Base-by-base conservation (phyloP, 495 filamentous ascomycete species). In the Neurospora sp. region DNA sequence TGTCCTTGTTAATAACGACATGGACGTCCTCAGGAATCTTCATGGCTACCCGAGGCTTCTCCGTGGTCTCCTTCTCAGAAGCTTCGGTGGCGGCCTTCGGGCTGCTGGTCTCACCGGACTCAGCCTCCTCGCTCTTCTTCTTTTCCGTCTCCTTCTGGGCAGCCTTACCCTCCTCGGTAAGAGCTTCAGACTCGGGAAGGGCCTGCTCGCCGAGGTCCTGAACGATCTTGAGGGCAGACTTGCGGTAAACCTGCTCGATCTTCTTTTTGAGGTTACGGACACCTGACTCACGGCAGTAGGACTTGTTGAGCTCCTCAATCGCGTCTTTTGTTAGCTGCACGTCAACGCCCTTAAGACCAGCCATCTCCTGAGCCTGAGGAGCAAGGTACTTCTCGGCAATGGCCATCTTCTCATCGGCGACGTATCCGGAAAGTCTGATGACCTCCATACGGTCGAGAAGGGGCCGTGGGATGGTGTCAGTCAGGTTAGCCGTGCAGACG, bases 191-290 rank as follows among this genome's bases (percentile, higher is more conserved):
- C 82, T 98, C 96, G 2, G 91, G 86, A 16, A 97, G 83, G 12
- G 85, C 92, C 39, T 93, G 90, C 81, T 99, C 96, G 69, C 96
- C 96, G 5, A 98, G 84, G 74, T 98, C 96, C 79, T 94, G 92
- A 38, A 99, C 93, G 76, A 99, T 98, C 82, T 97, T 98, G 75
- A 98, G 87, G 12, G 96, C 96, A 20, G 94, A 92, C 83, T 99
- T 99, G 53, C 96, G 92, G 82, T 97, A 99, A 6, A 99, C 93
- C 84, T 98, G 98, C 79, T 99, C 96, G 74, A 99, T 99, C 78
- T 98, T 95, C 85, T 99, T 98, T 86, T 99, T 99, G 76, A 99
- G 83, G 80, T 98, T 98, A 61, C 96, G 92, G 35, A 99, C 96
- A 75, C 96, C 96, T 68, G 92, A 94, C 81, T 99, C 96, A 18